Percentiles rank a stretch among this genome's conserved stretches.
These are phyloP conservation scores for Pontederia paniculata DNA, from an alignment of 176 grass and related monocot species.

Conservation along the genomic window DNA sequence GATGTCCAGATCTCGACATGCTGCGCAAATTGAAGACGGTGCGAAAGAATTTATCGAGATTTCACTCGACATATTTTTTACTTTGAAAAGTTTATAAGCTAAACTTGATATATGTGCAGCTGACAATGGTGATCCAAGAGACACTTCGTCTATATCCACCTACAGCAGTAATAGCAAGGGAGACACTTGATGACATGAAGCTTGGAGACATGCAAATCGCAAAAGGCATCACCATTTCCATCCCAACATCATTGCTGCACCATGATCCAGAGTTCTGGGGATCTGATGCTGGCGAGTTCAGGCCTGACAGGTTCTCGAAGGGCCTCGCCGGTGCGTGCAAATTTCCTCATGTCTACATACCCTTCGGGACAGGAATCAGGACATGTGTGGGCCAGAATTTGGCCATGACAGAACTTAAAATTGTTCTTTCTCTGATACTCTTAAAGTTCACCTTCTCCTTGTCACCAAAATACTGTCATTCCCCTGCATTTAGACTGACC, in stretches of 20 bases:
- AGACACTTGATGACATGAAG: constrained; percentile 34
- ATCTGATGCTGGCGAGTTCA: constrained; percentile 23
- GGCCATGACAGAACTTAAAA: constrained; percentile 55
- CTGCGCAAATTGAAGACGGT: constrained; percentile 41
- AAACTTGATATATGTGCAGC: constrained; percentile 6
- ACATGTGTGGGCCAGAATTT: constrained; percentile 51
- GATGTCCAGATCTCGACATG: constrained; percentile 31
- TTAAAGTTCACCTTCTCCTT: constrained; percentile 22
- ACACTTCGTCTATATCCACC: constrained; percentile 56
- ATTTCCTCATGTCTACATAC: constrained; percentile 46
- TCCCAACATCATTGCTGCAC: constrained; percentile 43
- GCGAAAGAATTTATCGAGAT: background rate
- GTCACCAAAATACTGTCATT: constrained; percentile 44
- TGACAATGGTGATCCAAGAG: constrained; percentile 56
- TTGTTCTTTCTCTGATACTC: constrained; percentile 35
- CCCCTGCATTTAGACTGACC: constrained; percentile 30
- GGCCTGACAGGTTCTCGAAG: constrained; percentile 27
- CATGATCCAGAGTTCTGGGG: constrained; percentile 32
- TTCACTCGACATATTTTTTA: too few relatives aligned
- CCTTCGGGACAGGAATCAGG: constrained; percentile 49
- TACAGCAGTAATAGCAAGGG: constrained; percentile 42
- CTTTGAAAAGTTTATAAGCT: too few relatives aligned
- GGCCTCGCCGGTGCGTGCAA: constrained; percentile 35
- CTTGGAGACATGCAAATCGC: constrained; percentile 28
- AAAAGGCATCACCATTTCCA: constrained; percentile 42